Percentiles rank a stretch among this genome's conserved stretches.
These are phyloP conservation scores for Fraxinus nigra DNA, from an alignment of 305 asterid species.

Conservation along the genomic window DNA sequence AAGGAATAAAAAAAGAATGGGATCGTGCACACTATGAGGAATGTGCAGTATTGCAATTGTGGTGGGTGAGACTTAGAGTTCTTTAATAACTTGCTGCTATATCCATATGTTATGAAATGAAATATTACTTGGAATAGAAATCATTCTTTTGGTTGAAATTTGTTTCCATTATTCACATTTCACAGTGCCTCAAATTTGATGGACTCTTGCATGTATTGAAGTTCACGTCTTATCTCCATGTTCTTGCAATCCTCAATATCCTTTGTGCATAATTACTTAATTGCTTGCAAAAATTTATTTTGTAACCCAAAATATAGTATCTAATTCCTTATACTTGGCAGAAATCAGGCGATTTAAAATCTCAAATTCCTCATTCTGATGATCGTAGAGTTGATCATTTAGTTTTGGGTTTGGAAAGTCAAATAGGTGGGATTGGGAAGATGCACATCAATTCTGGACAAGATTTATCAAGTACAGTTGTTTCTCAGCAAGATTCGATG, in stretches of 20 bases:
- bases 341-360: conserved; percentile 58
- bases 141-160: not conserved
- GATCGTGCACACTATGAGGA: not conserved
- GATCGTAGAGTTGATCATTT: conserved; percentile 42
- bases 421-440: conserved; percentile 38
- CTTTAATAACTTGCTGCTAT: not conserved
- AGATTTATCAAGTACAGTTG: conserved; percentile 36
- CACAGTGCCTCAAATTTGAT: not conserved
- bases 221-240: not conserved
- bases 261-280: not conserved
- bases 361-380: conserved; percentile 40
- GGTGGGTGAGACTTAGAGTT: not conserved
- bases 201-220: not conserved
- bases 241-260: not conserved
- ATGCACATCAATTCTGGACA: conserved; percentile 43
- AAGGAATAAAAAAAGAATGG: not conserved
- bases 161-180: not conserved
- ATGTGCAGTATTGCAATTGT: not conserved
- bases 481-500: conserved; percentile 41
- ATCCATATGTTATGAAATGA: not conserved
- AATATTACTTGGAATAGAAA: not conserved
- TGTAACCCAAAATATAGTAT: not conserved
- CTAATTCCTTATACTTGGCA: conserved; percentile 29
- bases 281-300: not conserved
- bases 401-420: conserved; percentile 46